Percentiles rank a stretch among this genome's conserved stretches.
phyloP scores from a whole-genome alignment of 345 rosid species.

The Microthlaspi erraticum region DNA sequence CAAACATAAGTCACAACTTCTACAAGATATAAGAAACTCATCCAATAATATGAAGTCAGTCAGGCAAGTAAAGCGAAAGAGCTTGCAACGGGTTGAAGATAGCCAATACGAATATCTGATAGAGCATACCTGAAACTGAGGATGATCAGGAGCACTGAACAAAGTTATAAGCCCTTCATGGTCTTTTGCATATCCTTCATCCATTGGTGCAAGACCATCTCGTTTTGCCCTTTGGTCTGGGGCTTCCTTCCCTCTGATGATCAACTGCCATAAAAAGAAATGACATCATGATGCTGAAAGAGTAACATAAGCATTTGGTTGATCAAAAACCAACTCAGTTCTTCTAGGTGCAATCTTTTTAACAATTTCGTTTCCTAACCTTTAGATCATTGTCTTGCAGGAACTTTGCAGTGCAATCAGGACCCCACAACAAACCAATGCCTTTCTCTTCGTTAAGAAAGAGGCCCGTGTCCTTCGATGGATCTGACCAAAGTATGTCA shows the following conservation, averaged over 20 bases:
- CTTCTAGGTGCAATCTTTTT: conserved; percentile 16
- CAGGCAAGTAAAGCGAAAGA: background rate
- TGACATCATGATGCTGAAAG: conserved; percentile 28
- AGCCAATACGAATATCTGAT: too few species aligned
- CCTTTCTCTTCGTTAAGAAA: conserved; percentile 45
- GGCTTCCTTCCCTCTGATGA: conserved; percentile 45
- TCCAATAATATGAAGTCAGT: background rate
- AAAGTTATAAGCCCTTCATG: conserved; percentile 49
- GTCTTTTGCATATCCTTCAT: conserved; percentile 45
- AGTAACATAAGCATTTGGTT: conserved; percentile 1
- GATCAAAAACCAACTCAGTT: background rate
- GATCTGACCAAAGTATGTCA: conserved; percentile 51
- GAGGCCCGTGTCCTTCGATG: conserved; percentile 37
- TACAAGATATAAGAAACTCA: conserved; percentile 5
- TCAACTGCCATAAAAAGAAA: conserved; percentile 41
- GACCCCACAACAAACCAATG: conserved; percentile 50
- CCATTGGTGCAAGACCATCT: conserved; percentile 42
- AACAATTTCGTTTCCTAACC: conserved; percentile 30
- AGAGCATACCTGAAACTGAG: conserved; percentile 47
- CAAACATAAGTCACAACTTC: conserved; percentile 18
- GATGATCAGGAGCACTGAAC: conserved; percentile 51
- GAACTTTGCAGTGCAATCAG: conserved; percentile 49
- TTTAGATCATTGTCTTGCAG: conserved; percentile 45
- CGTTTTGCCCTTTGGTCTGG: conserved; percentile 40
- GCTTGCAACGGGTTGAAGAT: conserved; percentile 11